Base-by-base conservation (phyloP, 345 rosid genomes). In the Physaria fendleri region DNA sequence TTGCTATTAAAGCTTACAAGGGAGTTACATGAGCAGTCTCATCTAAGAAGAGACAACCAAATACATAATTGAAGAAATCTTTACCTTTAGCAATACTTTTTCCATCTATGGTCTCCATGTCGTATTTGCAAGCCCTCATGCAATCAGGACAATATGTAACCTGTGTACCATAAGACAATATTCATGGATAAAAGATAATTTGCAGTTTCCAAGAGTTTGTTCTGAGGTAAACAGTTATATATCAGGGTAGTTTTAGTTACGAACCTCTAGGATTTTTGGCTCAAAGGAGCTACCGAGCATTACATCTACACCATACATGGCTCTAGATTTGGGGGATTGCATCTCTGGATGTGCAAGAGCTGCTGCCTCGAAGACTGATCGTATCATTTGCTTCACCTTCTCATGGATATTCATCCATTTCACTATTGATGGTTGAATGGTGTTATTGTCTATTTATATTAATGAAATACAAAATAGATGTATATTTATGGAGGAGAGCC, bases 71-170 rank as follows among this genome's bases (percentile, higher is more conserved):
- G 76, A 73, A 89, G 78, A 93, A 93, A 25, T 85, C 84, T 5
- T 20, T n/a, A n/a, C 81, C 88, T 77, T 74, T 83, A 45, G 81
- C 15, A 6, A 25, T 64, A 41, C 77, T 78, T 30, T 62, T 61
- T 62, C 87, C 81, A 47, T 50, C 29, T 28, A 88, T 22, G n/a
- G 79, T 68, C 59, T 71, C 59, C 13, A 72, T 74, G 66, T 86
- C 88, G 47, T 87, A 89, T 56, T 78, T 83, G 84, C 97, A 89
- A n/a, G 92, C 95, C 72, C 94, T 80, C 66, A 77, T 77, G 65
- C 95, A 89, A 73, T 88, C 99, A 11, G 97, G 99, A 68, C 97
- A 93, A 73, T 83, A 93, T 2, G 97, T 89, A 18, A 87, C 89
- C 99, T 89, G 40, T 70, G 72, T 61, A 18, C 9, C 46, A 42